These are phyloP conservation scores for Aschersonia sp. DNA, from an alignment of 2,329 filamentous ascomycete species.

Conservation along the genomic window DNA sequence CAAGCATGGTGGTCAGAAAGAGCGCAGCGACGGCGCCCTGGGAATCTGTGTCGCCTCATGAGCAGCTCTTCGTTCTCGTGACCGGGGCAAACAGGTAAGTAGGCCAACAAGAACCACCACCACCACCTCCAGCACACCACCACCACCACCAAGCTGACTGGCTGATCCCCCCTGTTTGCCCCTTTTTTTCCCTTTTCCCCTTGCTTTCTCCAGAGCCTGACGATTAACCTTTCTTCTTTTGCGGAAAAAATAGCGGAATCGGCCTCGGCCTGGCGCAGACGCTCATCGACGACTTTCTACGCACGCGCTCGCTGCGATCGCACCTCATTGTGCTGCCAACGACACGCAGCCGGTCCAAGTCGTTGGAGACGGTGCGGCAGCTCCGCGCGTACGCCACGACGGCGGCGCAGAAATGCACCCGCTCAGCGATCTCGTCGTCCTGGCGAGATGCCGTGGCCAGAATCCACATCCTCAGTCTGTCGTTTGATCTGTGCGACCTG, in stretches of 20 bases:
- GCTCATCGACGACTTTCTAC: conserved; percentile 80
- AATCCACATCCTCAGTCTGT: conserved; percentile 42
- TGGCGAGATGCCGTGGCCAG: conserved; percentile 29
- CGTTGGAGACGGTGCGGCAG: conserved; percentile 51
- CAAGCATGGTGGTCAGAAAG: too few relatives aligned
- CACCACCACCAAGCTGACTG: too few relatives aligned
- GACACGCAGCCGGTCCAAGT: conserved; percentile 63
- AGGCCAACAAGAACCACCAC: too few relatives aligned
- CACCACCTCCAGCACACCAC: too few relatives aligned
- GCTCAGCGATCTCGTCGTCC: conserved; percentile 20
- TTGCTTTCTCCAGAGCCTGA: neutral
- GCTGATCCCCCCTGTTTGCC: conserved; percentile 3
- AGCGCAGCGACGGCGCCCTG: conserved; percentile 14
- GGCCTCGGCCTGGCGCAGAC: conserved; percentile 73
- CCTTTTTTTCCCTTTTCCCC: neutral
- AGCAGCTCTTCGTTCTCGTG: conserved; percentile 52
- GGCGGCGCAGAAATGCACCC: conserved; percentile 20
- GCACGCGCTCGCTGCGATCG: conserved; percentile 47
- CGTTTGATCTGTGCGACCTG: conserved; percentile 47
- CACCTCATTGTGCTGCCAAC: conserved; percentile 72
- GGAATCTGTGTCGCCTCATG: conserved; percentile 19
- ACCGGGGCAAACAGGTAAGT: conserved; percentile 75
- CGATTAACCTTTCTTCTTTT: neutral
- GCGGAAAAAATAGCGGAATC: conserved; percentile 49
- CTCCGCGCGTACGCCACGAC: conserved; percentile 45